Evolutionary conservation across 176 grass and related monocot genomes (phyloP).

Genomic region (Avena sativa): DNA sequence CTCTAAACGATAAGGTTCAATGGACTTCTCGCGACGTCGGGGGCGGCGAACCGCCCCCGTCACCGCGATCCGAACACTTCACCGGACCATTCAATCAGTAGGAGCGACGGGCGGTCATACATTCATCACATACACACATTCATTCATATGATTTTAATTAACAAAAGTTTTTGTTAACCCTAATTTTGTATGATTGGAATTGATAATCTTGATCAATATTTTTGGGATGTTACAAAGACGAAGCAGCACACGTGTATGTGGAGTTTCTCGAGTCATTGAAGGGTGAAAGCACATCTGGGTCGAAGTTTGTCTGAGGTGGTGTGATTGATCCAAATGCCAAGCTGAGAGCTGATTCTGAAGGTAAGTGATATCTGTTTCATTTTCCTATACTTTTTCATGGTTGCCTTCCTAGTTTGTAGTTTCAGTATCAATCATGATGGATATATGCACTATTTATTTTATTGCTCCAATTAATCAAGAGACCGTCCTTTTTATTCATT

Average conservation of each 20-base stretch:
- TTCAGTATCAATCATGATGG: slow-evolving; percentile 55
- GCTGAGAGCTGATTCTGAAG: slow-evolving; percentile 73
- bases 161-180: too few species aligned
- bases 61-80: slow-evolving; percentile 26
- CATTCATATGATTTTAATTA: too few species aligned
- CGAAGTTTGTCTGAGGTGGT: slow-evolving; percentile 94
- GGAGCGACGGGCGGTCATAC: too few species aligned
- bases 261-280: slow-evolving; percentile 98
- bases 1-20: slow-evolving; percentile 62
- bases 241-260: slow-evolving; percentile 86
- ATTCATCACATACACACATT: too few species aligned
- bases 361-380: slow-evolving; percentile 55
- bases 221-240: slow-evolving; percentile 34
- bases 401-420: slow-evolving; percentile 32
- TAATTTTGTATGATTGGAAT: too few species aligned
- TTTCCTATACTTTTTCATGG: slow-evolving; percentile 22
- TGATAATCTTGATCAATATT: too few species aligned
- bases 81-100: background rate
- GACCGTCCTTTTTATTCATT: slow-evolving; percentile 84
- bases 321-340: slow-evolving; percentile 97
- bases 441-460: slow-evolving; percentile 79
- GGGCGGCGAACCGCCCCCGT: background rate
- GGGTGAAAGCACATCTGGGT: slow-evolving; percentile 66
- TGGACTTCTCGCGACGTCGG: slow-evolving; percentile 28
- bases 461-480: slow-evolving; percentile 91